These are phyloP conservation scores for Erodium trifolium DNA, from an alignment of 441 rosid genomes.

Conservation along the genomic window DNA sequence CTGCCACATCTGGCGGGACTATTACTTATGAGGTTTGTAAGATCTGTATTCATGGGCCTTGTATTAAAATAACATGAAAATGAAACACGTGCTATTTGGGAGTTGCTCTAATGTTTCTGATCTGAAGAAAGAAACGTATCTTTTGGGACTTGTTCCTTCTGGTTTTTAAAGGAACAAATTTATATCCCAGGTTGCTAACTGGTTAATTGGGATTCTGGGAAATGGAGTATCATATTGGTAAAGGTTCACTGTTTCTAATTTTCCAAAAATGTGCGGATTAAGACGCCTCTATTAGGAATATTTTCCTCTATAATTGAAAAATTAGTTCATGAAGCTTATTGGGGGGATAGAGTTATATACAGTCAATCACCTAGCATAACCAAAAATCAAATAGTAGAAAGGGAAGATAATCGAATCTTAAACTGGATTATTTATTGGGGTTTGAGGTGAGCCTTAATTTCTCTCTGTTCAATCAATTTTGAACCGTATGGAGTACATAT, in stretches of 20 bases:
- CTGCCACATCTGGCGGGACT: conserved; percentile 27
- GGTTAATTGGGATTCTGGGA: not conserved
- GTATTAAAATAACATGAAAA: not conserved
- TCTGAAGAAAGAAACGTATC: not conserved
- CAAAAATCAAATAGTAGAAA: not conserved
- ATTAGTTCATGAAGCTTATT: not conserved
- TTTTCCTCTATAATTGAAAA: not conserved
- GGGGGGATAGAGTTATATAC: not conserved
- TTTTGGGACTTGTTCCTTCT: too few relatives aligned
- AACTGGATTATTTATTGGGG: not conserved
- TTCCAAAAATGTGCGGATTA: not conserved
- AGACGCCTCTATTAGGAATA: not conserved
- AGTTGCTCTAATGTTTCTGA: not conserved
- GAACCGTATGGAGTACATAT: too few relatives aligned
- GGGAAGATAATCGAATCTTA: not conserved
- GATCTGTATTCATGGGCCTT: not conserved
- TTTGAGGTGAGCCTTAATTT: too few relatives aligned
- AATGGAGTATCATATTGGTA: not conserved
- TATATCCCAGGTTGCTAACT: not conserved
- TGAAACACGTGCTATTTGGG: not conserved
- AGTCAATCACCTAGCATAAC: not conserved
- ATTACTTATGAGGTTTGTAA: conserved; percentile 23
- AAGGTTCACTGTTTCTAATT: not conserved
- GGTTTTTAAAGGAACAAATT: too few relatives aligned
- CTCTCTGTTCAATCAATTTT: too few relatives aligned